Base-by-base conservation (phyloP, 2,329 filamentous ascomycete species). In the Lasiodiplodia theobromae region DNA sequence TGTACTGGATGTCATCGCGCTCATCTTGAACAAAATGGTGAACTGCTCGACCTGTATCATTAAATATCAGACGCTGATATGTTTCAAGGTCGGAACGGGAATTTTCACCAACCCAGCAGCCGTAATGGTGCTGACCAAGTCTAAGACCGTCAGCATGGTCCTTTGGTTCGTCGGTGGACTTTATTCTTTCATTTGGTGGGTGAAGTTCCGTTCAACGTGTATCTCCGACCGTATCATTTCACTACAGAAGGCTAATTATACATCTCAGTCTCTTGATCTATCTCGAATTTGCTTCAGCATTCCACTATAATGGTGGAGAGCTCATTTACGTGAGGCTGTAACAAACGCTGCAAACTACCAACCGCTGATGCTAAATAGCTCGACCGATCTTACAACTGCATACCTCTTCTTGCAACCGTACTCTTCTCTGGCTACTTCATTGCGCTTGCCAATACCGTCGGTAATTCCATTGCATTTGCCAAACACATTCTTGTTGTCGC, bases 271-370 rank as follows among this genome's bases (percentile, higher is more conserved):
- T 80, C 14, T 73, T 80, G 23, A 77, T 81, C 38, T 86, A 85
- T 67, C 74, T 86, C 38, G 84, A 86, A 77, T 84, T 82, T 74
- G 84, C 84, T 47, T 84, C 82, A 63, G 83, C 83, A 3, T 79
- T 86, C 54, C 84, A 83, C 4, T 74, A 74, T 18, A 74, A 75
- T 73, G 84, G 77, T 75, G 85, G 74, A 70, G 71, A 83, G 75
- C 73, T 77, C 72, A 76, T 82, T 49, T 81, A 81, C 75, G 83
- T 85, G 70, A 76, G 83, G 7, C 8, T 34, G 31, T 73, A 47
- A 49, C 23, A 18, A 16, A 4, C 2, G 52, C 71, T 56, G 70
- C 70, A 51, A 12, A 4, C 10, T 14, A n/a, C 7, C 12, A 16
- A 8, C 10, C 6, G 25, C 52, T 54, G 14, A 54, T 10, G 14